Evolutionary conservation across 352 stramenopile species (phyloP).

Genomic region (Plasmopara muralis): DNA sequence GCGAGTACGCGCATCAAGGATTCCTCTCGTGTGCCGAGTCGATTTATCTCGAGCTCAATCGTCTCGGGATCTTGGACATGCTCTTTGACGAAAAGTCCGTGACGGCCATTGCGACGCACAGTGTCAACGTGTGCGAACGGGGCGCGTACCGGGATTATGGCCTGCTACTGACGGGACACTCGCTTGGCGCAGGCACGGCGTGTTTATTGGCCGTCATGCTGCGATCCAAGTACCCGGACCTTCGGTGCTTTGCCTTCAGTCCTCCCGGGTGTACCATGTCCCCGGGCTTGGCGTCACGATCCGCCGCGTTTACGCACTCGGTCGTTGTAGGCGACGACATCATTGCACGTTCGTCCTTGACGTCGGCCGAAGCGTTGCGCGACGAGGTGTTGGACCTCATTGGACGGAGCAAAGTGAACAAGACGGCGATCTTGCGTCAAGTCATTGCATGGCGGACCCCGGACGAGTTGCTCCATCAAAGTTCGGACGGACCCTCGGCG

Average conservation of each 20-base stretch:
- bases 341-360: conserved; percentile 71
- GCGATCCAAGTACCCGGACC: conserved; percentile 64
- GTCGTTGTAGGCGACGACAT: conserved; percentile 84
- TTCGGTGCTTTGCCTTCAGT: conserved; percentile 78
- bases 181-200: conserved; percentile 66
- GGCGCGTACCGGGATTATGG: conserved; percentile 67
- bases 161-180: conserved; percentile 76
- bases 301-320: conserved; percentile 58
- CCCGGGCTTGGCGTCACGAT: conserved; percentile 48
- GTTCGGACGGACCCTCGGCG: conserved; percentile 20
- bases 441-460: conserved; percentile 72
- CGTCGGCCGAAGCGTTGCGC: conserved; percentile 62
- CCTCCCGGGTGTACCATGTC: conserved; percentile 78
- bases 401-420: conserved; percentile 78
- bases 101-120: conserved; percentile 34
- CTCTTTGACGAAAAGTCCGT: conserved; percentile 62
- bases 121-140: conserved; percentile 53
- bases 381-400: conserved; percentile 84
- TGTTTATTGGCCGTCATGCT: conserved; percentile 74
- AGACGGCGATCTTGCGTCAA: conserved; percentile 73
- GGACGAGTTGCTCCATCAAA: conserved; percentile 55
- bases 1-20: conserved; percentile 76
- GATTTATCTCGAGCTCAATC: conserved; percentile 66
- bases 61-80: conserved; percentile 77
- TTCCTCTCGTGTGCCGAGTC: conserved; percentile 74